A percentile compares a stretch with the other conserved stretches of the same genome.
Conservation (phyloP, 2,329 filamentous ascomycete species). For the Exophiala lecanii-corni region DNA sequence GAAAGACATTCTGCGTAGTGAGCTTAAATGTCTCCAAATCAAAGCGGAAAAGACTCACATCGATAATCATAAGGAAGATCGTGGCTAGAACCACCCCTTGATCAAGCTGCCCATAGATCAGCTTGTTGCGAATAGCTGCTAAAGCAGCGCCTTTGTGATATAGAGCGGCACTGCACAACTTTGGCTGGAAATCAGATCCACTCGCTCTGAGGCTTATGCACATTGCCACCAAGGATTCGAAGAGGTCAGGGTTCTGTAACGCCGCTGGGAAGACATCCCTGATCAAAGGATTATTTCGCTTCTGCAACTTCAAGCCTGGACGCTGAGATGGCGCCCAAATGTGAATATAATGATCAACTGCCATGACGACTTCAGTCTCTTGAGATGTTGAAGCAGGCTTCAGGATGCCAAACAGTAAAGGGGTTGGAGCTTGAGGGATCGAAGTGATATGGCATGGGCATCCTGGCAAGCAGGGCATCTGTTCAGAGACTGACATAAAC, state of each 20-base stretch:
- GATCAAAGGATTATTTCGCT: conserved; percentile 19
- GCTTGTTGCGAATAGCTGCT: conserved; percentile 10
- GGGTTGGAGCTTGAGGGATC: conserved; percentile 17
- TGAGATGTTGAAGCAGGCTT: too few relatives aligned
- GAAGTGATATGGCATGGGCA: conserved; percentile 8
- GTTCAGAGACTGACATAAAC: too few relatives aligned
- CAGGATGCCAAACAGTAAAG: conserved; percentile 7
- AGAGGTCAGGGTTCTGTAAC: conserved; percentile 18
- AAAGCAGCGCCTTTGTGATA: conserved; percentile 18
- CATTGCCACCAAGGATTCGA: conserved; percentile 17
- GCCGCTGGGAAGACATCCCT: conserved; percentile 15
- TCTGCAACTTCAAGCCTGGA: conserved; percentile 16
- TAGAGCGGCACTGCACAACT: conserved; percentile 10
- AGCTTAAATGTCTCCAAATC: neutral
- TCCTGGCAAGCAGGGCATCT: neutral
- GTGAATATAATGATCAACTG: conserved; percentile 19
- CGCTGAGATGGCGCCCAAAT: conserved; percentile 17
- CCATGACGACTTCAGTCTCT: conserved; percentile 15
- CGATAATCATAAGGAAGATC: conserved; percentile 21
- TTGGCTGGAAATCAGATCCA: conserved; percentile 9
- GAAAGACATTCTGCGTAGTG: conserved; percentile 15
- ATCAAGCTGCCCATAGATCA: conserved; percentile 13
- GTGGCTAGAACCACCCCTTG: conserved; percentile 19
- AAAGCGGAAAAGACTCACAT: conserved; percentile 7
- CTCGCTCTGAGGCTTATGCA: conserved; percentile 17